Percentiles rank a stretch among this genome's conserved stretches.
These are phyloP conservation scores for Aureobasidium sp. DNA, from an alignment of 2,329 filamentous ascomycete species.

Conservation along the genomic window DNA sequence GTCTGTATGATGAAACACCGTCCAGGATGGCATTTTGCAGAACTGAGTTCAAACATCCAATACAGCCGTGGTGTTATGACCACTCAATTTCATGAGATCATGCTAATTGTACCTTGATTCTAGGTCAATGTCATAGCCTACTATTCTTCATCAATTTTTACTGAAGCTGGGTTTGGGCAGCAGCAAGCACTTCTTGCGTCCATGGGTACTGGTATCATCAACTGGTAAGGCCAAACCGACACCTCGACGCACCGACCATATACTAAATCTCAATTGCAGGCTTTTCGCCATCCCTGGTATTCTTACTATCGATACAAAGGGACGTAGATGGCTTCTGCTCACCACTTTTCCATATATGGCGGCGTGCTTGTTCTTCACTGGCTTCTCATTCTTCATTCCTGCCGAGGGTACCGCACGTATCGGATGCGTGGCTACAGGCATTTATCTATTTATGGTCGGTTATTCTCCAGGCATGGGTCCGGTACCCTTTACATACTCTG, in stretches of 20 bases:
- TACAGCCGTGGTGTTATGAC: too few species aligned
- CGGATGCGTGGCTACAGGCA: slow-evolving; percentile 34
- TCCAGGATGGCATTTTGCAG: too few species aligned
- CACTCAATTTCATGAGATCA: too few species aligned
- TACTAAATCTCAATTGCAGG: background rate
- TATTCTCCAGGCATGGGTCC: slow-evolving; percentile 43
- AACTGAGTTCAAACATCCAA: too few species aligned
- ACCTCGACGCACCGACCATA: too few species aligned
- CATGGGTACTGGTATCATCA: slow-evolving; percentile 27
- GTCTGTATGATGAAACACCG: too few species aligned
- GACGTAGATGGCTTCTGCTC: slow-evolving; percentile 38
- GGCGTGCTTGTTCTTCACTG: slow-evolving; percentile 42
- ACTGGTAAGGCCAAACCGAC: slow-evolving; percentile 22
- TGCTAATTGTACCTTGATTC: too few species aligned
- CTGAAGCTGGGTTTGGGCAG: slow-evolving; percentile 22
- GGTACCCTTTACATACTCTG: slow-evolving; percentile 37
- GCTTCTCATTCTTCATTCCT: slow-evolving; percentile 40
- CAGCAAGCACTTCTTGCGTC: slow-evolving; percentile 26
- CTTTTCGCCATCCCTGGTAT: slow-evolving; percentile 36
- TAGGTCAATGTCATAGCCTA: slow-evolving; percentile 27
- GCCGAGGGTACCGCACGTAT: slow-evolving; percentile 22
- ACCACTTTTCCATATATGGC: slow-evolving; percentile 40
- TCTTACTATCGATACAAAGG: slow-evolving; percentile 39
- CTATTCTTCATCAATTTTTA: slow-evolving; percentile 28
- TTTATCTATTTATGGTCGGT: slow-evolving; percentile 43